phyloP scores from a whole-genome alignment of 495 filamentous ascomycete genomes.

The Cudoniella acicularis region DNA sequence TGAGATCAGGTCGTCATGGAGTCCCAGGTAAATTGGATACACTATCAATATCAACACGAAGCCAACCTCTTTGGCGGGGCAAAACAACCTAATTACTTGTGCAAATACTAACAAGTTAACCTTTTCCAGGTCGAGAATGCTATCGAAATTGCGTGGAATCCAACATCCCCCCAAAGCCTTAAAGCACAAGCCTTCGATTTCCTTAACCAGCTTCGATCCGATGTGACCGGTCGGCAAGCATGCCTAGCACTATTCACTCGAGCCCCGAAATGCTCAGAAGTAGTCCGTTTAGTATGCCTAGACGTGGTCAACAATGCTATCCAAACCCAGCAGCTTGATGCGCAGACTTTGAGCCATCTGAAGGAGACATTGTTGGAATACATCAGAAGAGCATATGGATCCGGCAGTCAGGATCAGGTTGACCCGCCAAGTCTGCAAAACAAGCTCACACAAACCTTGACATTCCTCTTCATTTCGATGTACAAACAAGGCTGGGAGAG shows the following conservation, averaged over 20 bases:
- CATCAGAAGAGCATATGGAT: slow-evolving; percentile 65
- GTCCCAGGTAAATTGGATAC: slow-evolving; percentile 19
- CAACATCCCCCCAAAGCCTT: slow-evolving; percentile 65
- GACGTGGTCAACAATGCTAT: slow-evolving; percentile 91
- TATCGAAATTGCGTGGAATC: slow-evolving; percentile 85
- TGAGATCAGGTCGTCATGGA: slow-evolving; percentile 18
- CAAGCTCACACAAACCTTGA: slow-evolving; percentile 93
- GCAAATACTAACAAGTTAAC: not conserved
- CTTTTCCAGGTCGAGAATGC: slow-evolving; percentile 74
- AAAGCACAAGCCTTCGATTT: slow-evolving; percentile 86
- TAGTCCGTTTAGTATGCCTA: slow-evolving; percentile 81
- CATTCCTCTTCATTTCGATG: slow-evolving; percentile 79
- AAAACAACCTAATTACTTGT: not conserved
- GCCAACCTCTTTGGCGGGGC: too few relatives aligned
- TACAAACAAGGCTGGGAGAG: slow-evolving; percentile 81
- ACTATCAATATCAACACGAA: slow-evolving; percentile 9
- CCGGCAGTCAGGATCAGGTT: slow-evolving; percentile 41
- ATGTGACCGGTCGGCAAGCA: slow-evolving; percentile 79
- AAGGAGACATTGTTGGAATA: slow-evolving; percentile 77
- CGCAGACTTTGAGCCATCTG: slow-evolving; percentile 62
- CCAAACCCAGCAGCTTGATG: slow-evolving; percentile 64
- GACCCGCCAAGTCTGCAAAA: slow-evolving; percentile 84
- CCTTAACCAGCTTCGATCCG: slow-evolving; percentile 72
- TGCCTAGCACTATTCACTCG: slow-evolving; percentile 82
- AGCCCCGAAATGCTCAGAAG: slow-evolving; percentile 71